Percentiles rank a stretch among this genome's conserved stretches.
These are phyloP conservation scores for Cryptococcus sp. DNA, from an alignment of 1,284 basidiomycete species.

Conservation along the genomic window DNA sequence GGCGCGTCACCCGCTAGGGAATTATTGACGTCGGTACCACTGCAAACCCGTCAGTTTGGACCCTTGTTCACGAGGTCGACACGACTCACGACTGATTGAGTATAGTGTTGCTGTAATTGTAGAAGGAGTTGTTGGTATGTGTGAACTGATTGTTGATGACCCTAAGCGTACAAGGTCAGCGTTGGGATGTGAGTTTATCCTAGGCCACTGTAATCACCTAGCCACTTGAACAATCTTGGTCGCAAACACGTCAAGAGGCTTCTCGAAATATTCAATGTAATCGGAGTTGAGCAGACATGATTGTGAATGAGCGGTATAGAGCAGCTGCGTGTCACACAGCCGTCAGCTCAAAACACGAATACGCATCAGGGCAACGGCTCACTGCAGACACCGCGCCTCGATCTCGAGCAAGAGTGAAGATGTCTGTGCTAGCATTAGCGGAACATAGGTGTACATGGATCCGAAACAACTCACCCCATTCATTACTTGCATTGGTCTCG, in stretches of 20 bases:
- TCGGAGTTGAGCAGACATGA: constrained; percentile 73
- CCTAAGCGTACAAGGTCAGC: constrained; percentile 36
- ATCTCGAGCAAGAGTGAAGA: constrained; percentile 75
- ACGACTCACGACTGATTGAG: constrained; percentile 40
- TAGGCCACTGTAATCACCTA: constrained; percentile 18
- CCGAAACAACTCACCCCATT: constrained; percentile 50
- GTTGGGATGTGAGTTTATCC: not conserved
- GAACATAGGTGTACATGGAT: constrained; percentile 38
- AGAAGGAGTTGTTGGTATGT: constrained; percentile 59
- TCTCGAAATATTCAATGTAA: constrained; percentile 68
- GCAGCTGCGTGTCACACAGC: constrained; percentile 56
- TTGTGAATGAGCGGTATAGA: constrained; percentile 71
- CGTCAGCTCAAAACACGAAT: not conserved
- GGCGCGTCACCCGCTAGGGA: constrained; percentile 55
- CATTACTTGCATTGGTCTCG: constrained; percentile 60
- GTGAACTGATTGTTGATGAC: constrained; percentile 67
- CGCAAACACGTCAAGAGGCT: constrained; percentile 75
- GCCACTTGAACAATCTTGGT: constrained; percentile 40
- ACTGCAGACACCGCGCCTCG: constrained; percentile 76
- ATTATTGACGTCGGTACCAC: constrained; percentile 55
- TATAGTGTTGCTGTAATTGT: constrained; percentile 57
- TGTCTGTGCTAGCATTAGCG: constrained; percentile 55
- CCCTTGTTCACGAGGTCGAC: constrained; percentile 54
- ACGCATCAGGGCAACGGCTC: constrained; percentile 35
- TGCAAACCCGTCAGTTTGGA: constrained; percentile 4